These are phyloP conservation scores for Thielaviopsis cerberus DNA, from an alignment of 2,329 filamentous ascomycete genomes.

Conservation along the genomic window DNA sequence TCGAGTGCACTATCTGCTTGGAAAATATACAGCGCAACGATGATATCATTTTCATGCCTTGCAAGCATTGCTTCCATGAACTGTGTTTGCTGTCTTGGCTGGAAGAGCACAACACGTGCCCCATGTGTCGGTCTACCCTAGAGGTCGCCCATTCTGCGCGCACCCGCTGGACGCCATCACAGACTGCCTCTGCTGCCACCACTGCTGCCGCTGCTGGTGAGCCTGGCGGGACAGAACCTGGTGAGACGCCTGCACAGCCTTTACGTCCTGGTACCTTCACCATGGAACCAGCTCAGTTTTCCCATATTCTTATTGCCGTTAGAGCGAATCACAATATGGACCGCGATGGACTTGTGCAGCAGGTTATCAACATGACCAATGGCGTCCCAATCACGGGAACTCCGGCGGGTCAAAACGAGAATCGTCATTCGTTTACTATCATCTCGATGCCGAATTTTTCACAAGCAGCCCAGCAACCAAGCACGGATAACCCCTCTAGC, in stretches of 20 bases:
- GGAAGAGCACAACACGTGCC: constrained; percentile 80
- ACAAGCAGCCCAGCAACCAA: background rate
- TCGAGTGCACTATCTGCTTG: constrained; percentile 90
- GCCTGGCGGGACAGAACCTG: background rate
- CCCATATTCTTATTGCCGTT: background rate
- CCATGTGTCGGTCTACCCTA: constrained; percentile 51
- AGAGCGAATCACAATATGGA: background rate
- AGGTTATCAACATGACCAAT: background rate
- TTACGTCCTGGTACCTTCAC: background rate
- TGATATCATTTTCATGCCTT: constrained; percentile 62
- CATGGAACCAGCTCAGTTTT: background rate
- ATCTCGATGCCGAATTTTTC: background rate
- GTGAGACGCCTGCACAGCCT: background rate
- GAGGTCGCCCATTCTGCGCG: constrained; percentile 17
- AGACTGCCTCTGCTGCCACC: background rate
- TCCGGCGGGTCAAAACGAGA: background rate
- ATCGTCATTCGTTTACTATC: background rate
- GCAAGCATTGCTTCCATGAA: constrained; percentile 85
- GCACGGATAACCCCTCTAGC: background rate
- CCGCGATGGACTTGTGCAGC: background rate
- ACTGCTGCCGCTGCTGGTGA: background rate
- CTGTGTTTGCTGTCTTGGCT: constrained; percentile 70
- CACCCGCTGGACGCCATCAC: background rate
- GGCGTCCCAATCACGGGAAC: background rate
- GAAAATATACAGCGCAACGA: constrained; percentile 58